Base-by-base conservation (phyloP, 2,329 filamentous ascomycete species). In the Ceratocystis papillata region DNA sequence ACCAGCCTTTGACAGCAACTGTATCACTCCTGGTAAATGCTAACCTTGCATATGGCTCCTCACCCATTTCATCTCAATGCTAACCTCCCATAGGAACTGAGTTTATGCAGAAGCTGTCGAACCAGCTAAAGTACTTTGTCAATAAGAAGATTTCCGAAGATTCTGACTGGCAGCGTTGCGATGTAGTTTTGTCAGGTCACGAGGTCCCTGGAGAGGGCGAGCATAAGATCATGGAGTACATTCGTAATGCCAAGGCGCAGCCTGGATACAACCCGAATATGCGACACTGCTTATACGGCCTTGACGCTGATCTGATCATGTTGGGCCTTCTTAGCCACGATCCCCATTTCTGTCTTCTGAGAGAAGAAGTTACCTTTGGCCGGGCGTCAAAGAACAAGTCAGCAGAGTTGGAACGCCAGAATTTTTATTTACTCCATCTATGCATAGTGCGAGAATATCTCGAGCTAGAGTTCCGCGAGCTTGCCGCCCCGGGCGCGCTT, bases 181-280 rank as follows among this genome's bases (percentile, higher is more conserved):
- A 97, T 74, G 87, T 99, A 71, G 91, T 99, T 64, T 82, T 99
- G 67, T 99, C 94, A 5, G 94, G 95, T 65, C 95, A 99, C 74
- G 95, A 99, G 76, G 93, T 97, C 30, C 94, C 94, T 5, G 94
- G 94, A 72, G 95, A 99, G 77, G 94, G 94, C 72, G 94, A 99
- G 77, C 94, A 99, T 80, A 99, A 99, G 79, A 96, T 99, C 77
- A 99, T 99, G 94, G 95, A 99, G 77, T 99, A 99, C 76, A 99
- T 99, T 76, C 89, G 94, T 71, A 90, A 95, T 76, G 90, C 94
- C 69, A 97, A 97, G 80, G 91, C 93, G 62, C 94, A 99, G 76
- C 89, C 89, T 1, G 85, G 87, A 69, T 99, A 99, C 76, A 87
- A 96, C 75, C 83, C 90, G 62, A 97, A 99, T 73, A 85, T 96